Evolutionary conservation across 148 eudicot genomes (phyloP).

Genomic region (Vaccinium macrocarpon): DNA sequence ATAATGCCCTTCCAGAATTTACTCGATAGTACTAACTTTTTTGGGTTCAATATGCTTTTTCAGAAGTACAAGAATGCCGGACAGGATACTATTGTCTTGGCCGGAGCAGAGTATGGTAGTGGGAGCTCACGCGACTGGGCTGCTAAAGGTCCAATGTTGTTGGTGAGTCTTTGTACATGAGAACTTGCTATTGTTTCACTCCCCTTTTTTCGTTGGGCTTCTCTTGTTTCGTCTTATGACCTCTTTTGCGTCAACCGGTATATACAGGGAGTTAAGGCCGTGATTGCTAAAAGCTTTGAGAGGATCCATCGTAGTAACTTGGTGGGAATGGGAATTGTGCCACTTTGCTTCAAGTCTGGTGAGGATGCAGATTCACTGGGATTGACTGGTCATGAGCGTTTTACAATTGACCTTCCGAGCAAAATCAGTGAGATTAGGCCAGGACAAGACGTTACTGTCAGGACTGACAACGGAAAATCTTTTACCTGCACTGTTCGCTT

Average conservation of each 20-base stretch:
- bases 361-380: conserved; percentile 47
- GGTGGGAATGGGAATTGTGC: conserved; percentile 54
- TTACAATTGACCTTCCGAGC: conserved; percentile 41
- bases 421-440: conserved; percentile 44
- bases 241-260: neutral
- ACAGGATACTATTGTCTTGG: conserved; percentile 28
- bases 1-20: neutral
- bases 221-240: neutral
- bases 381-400: conserved; percentile 50
- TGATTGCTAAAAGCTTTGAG: conserved; percentile 48
- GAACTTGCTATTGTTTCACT: neutral
- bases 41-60: conserved; percentile 3
- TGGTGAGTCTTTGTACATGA: conserved; percentile 25
- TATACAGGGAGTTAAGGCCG: conserved; percentile 48
- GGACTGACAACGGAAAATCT: conserved; percentile 37
- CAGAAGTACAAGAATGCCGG: conserved; percentile 32
- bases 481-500: conserved; percentile 50
- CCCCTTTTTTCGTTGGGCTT: neutral
- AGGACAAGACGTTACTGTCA: conserved; percentile 45
- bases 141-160: conserved; percentile 30
- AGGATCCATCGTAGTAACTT: conserved; percentile 50
- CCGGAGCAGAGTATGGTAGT: conserved; percentile 31
- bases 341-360: conserved; percentile 49
- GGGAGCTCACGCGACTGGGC: conserved; percentile 30
- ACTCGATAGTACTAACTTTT: neutral